These are phyloP conservation scores for Fomitopsis schrenkii DNA, from an alignment of 1,284 basidiomycete genomes.

Conservation along the genomic window DNA sequence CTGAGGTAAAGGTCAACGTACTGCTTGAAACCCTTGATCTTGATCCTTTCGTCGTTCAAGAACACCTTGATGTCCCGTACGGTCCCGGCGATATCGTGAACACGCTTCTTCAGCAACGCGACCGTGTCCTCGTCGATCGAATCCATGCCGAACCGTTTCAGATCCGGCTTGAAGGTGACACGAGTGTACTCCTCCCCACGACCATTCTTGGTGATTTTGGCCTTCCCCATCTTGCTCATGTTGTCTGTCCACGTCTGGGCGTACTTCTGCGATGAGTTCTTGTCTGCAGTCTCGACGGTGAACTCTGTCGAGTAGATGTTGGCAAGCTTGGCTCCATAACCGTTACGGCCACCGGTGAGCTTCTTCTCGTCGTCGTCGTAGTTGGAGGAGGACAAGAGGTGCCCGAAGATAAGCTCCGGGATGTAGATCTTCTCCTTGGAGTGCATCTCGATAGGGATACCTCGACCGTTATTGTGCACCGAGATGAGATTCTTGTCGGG, in stretches of 20 bases:
- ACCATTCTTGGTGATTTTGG: constrained; percentile 90
- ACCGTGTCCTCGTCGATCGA: constrained; percentile 90
- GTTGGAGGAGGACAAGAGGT: constrained; percentile 94
- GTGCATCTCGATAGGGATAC: constrained; percentile 97
- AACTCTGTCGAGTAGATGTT: constrained; percentile 99
- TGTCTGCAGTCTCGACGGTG: constrained; percentile 96
- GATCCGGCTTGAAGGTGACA: constrained; percentile 93
- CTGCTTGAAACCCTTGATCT: constrained; percentile 95
- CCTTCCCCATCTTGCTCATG: constrained; percentile 85
- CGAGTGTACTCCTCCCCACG: constrained; percentile 91
- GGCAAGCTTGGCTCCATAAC: constrained; percentile 96
- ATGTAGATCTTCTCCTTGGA: constrained; percentile 93
- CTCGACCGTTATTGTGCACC: constrained; percentile 94
- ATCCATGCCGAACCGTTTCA: constrained; percentile 91
- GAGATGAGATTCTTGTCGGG: constrained; percentile 84
- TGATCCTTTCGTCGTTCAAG: constrained; percentile 89
- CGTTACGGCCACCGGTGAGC: constrained; percentile 97
- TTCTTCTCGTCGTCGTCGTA: constrained; percentile 99
- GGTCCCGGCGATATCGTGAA: constrained; percentile 97
- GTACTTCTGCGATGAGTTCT: constrained; percentile 86
- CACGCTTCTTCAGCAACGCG: constrained; percentile 89
- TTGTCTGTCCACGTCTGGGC: constrained; percentile 94
- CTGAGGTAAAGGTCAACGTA: constrained; percentile 94
- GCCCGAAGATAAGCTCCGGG: constrained; percentile 97
- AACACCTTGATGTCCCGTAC: constrained; percentile 92